Percentiles rank a stretch among this genome's conserved stretches.
Evolutionary conservation across 108 stramenopile species (phyloP).

Genomic region (Conticribra guillardii): DNA sequence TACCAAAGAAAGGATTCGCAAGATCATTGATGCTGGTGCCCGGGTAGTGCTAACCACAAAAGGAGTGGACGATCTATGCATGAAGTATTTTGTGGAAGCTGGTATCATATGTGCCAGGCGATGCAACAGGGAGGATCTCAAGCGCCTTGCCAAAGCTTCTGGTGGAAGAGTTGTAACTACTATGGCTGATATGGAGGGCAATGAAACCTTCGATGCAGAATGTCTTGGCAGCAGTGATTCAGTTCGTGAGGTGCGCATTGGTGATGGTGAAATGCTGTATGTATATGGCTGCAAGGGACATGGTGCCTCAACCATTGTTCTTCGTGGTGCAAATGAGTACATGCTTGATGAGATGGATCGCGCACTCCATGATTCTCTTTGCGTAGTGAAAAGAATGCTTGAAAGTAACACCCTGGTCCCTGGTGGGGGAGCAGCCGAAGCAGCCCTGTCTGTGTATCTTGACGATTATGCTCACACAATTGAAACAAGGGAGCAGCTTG

Average conservation of each 20-base stretch:
- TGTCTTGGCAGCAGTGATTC: slow-evolving; percentile 89
- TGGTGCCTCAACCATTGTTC: slow-evolving; percentile 94
- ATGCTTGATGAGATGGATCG: slow-evolving; percentile 99
- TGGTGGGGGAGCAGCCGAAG: slow-evolving; percentile 99
- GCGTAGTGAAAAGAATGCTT: slow-evolving; percentile 98
- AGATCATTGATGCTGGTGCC: slow-evolving; percentile 96
- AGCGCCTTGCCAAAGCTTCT: slow-evolving; percentile 98
- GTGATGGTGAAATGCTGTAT: slow-evolving; percentile 99
- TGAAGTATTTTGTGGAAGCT: slow-evolving; percentile 99
- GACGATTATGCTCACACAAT: slow-evolving; percentile 94
- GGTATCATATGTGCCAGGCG: slow-evolving; percentile 95
- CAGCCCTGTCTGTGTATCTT: slow-evolving; percentile 93
- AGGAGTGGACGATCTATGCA: slow-evolving; percentile 98
- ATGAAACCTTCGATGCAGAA: slow-evolving; percentile 95
- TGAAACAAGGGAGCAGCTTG: slow-evolving; percentile 96
- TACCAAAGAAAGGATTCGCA: slow-evolving; percentile 98
- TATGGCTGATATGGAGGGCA: slow-evolving; percentile 99
- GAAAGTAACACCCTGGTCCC: slow-evolving; percentile 97
- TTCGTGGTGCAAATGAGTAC: slow-evolving; percentile 99
- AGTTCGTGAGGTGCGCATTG: slow-evolving; percentile 95
- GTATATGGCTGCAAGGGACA: slow-evolving; percentile 89
- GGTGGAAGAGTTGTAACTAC: slow-evolving; percentile 95
- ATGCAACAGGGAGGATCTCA: slow-evolving; percentile 95
- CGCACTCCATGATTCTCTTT: slow-evolving; percentile 96
- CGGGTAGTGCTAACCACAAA: slow-evolving; percentile 98